These are phyloP conservation scores for Orobanche coerulescens DNA, from an alignment of 257 asterid genomes.

Conservation along the genomic window DNA sequence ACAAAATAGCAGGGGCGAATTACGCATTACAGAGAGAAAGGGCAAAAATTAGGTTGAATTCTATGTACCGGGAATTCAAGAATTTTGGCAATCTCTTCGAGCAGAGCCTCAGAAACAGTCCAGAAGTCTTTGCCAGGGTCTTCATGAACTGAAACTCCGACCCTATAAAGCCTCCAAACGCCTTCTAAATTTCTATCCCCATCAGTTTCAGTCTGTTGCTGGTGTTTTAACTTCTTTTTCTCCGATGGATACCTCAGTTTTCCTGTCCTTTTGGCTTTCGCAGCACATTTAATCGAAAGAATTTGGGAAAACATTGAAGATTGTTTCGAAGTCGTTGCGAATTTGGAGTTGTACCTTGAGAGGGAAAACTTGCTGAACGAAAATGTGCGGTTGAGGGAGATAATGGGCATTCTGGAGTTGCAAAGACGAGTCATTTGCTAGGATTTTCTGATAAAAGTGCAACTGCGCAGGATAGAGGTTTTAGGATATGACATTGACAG, in stretches of 20 bases:
- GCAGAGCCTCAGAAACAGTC: constrained; percentile 62
- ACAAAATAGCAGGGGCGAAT: no score
- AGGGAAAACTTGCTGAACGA: constrained; percentile 27
- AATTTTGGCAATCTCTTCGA: constrained; percentile 69
- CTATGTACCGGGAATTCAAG: constrained; percentile 76
- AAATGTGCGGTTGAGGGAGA: constrained; percentile 29
- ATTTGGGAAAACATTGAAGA: constrained; percentile 19
- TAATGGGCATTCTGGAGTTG: constrained; percentile 31
- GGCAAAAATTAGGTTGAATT: constrained; percentile 2
- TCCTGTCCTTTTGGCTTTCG: constrained; percentile 66
- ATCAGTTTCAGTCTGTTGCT: constrained; percentile 30
- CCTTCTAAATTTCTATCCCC: constrained; percentile 41
- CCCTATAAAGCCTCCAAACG: constrained; percentile 74
- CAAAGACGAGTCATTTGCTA: constrained; percentile 2
- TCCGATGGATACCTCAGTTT: constrained; percentile 92
- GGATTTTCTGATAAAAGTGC: constrained; percentile 27
- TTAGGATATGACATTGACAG: no score
- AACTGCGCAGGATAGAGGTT: constrained; percentile 12
- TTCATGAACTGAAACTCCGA: constrained; percentile 55
- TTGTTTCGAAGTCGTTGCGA: constrained; percentile 17
- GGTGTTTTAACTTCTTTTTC: constrained; percentile 62
- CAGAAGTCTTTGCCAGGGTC: constrained; percentile 91
- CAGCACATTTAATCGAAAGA: constrained; percentile 38
- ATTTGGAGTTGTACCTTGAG: constrained; percentile 24
- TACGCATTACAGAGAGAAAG: not conserved